phyloP scores from a whole-genome alignment of 805 yeast species.

The Hanseniaspora thailandica region DNA sequence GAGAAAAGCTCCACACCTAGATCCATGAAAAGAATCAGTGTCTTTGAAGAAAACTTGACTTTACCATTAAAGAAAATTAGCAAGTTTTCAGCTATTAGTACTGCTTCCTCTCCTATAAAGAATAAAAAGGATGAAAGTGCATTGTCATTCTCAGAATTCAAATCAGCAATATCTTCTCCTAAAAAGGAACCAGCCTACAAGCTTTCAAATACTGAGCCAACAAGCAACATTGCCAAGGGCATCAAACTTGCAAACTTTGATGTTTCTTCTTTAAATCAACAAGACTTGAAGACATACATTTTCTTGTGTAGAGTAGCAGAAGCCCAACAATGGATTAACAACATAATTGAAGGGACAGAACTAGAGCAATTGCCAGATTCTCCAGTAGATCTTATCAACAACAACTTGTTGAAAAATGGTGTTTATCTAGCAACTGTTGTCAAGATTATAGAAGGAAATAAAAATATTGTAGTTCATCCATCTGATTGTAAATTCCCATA shows the following conservation, averaged over 20 bases:
- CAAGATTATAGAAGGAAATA: conserved; percentile 54
- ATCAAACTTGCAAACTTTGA: conserved; percentile 6
- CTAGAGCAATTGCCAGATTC: background rate
- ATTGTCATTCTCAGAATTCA: background rate
- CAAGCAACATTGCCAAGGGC: background rate
- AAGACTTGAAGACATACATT: conserved; percentile 47
- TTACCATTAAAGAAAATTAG: conserved; percentile 4
- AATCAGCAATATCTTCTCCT: conserved; percentile 6
- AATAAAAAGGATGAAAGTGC: background rate
- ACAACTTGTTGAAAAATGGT: conserved; percentile 69
- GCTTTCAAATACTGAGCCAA: background rate
- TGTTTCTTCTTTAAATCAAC: conserved; percentile 1
- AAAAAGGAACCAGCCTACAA: background rate
- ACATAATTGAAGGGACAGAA: conserved; percentile 45
- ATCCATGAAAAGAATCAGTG: background rate
- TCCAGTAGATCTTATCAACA: conserved; percentile 39
- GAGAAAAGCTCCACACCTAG: conserved; percentile 18
- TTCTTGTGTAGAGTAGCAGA: conserved; percentile 70
- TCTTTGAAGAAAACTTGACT: background rate
- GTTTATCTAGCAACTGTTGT: conserved; percentile 72
- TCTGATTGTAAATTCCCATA: conserved; percentile 60
- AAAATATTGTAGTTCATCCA: conserved; percentile 43
- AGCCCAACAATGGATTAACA: conserved; percentile 71
- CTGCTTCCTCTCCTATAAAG: conserved; percentile 1
- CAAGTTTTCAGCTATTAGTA: conserved; percentile 3